These are phyloP conservation scores for Apiosordaria backusii DNA, from an alignment of 495 filamentous ascomycete species.

Conservation along the genomic window DNA sequence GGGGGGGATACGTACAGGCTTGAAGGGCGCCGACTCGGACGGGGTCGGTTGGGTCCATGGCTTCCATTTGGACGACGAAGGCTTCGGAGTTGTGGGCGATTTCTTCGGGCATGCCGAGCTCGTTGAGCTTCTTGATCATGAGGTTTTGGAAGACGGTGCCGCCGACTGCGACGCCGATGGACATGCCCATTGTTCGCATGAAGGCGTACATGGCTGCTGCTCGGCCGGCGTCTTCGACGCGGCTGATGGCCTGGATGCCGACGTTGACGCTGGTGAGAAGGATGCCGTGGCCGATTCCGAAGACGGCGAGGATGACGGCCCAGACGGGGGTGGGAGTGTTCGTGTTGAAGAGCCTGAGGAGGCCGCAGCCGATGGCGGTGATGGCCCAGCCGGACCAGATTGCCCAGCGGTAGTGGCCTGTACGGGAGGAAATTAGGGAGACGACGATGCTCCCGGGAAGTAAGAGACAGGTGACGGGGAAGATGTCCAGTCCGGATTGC, in stretches of 20 bases:
- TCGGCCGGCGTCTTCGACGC: conserved; percentile 48
- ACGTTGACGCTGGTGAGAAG: conserved; percentile 51
- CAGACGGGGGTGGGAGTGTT: conserved; percentile 46
- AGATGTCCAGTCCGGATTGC: conserved; percentile 45
- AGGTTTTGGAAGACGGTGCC: conserved; percentile 60
- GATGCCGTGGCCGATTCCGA: conserved; percentile 53
- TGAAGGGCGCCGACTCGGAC: conserved; percentile 24
- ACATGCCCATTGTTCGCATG: conserved; percentile 59
- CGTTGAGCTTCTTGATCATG: conserved; percentile 44
- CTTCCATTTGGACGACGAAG: conserved; percentile 38
- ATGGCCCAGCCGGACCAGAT: conserved; percentile 57
- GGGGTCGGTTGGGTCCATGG: conserved; percentile 25
- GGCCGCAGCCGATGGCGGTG: conserved; percentile 45
- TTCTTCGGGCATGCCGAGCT: conserved; percentile 34
- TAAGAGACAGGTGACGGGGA: conserved; percentile 30
- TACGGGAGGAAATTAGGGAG: conserved; percentile 46
- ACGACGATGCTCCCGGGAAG: conserved; percentile 43
- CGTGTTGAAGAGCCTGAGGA: conserved; percentile 45
- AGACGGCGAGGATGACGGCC: conserved; percentile 51
- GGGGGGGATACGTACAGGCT: conserved; percentile 21
- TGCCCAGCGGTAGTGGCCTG: conserved; percentile 51
- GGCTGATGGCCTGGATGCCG: conserved; percentile 51
- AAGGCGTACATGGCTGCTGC: conserved; percentile 59
- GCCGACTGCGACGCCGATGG: conserved; percentile 60
- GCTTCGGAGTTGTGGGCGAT: conserved; percentile 46